phyloP scores from a whole-genome alignment of 2,329 filamentous ascomycete species.

The Ophiocordyceps unilateralis region DNA sequence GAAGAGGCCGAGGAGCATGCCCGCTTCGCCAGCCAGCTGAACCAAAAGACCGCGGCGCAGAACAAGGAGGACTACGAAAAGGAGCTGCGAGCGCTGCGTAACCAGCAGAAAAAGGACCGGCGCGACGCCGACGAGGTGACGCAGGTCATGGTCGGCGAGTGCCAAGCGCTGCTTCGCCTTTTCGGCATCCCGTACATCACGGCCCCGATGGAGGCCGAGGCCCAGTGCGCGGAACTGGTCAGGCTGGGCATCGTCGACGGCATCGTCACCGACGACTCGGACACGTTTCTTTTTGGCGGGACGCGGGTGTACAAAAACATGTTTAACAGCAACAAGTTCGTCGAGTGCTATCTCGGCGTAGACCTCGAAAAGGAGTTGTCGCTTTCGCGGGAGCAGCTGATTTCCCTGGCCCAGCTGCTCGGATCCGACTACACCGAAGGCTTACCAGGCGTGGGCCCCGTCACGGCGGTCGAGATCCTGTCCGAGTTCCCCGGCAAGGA shows the following conservation, averaged over 20 bases:
- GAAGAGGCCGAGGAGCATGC: constrained; percentile 88
- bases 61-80: constrained; percentile 68
- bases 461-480: constrained; percentile 85
- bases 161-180: constrained; percentile 72
- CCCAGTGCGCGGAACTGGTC: constrained; percentile 88
- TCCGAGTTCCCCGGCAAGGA: constrained; percentile 59
- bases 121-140: constrained; percentile 95
- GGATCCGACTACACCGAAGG: constrained; percentile 94
- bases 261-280: constrained; percentile 93
- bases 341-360: constrained; percentile 76
- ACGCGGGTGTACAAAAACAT: constrained; percentile 98
- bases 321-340: constrained; percentile 97
- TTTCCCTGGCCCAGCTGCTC: constrained; percentile 75
- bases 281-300: constrained; percentile 92
- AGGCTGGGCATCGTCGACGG: constrained; percentile 78
- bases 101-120: constrained; percentile 91
- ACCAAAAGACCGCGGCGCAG: constrained; percentile 52
- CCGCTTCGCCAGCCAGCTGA: constrained; percentile 76
- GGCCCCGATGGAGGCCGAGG: constrained; percentile 97
- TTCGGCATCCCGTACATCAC: constrained; percentile 96
- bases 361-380: constrained; percentile 85
- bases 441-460: constrained; percentile 75
- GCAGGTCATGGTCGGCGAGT: constrained; percentile 89
- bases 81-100: constrained; percentile 72
- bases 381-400: constrained; percentile 71